A percentile compares a stretch with the other conserved stretches of the same genome.
Conservation (phyloP, 202 grass and related monocot genomes). For the Bolboschoenoplectus hybrid region DNA sequence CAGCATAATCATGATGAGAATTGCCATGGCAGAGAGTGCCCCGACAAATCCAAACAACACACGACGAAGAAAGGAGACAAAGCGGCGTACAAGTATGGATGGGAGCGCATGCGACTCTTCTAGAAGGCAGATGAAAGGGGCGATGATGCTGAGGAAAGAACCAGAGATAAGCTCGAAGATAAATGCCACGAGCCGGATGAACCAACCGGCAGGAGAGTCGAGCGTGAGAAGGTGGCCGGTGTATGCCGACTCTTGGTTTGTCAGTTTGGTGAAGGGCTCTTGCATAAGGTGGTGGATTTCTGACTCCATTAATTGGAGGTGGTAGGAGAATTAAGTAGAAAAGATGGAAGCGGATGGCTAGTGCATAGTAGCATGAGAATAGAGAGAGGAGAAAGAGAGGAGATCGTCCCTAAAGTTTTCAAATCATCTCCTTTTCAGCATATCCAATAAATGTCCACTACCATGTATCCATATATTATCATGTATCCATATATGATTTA, state of each 20-base stretch:
- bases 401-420: background rate
- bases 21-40: slow-evolving; percentile 14
- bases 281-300: slow-evolving; percentile 11
- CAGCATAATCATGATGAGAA: slow-evolving; percentile 31
- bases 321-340: background rate
- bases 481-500: too few relatives aligned
- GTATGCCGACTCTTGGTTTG: slow-evolving; percentile 5
- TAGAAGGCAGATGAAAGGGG: slow-evolving; percentile 38
- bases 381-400: slow-evolving; percentile 4
- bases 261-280: background rate
- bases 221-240: slow-evolving; percentile 27
- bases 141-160: slow-evolving; percentile 32
- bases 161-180: slow-evolving; percentile 38
- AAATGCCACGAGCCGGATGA: slow-evolving; percentile 17
- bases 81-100: background rate
- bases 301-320: slow-evolving; percentile 20
- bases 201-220: slow-evolving; percentile 33
- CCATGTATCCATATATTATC: too few relatives aligned
- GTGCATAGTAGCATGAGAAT: background rate
- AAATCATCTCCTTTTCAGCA: slow-evolving; percentile 1
- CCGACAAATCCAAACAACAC: slow-evolving; percentile 33
- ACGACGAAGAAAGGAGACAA: slow-evolving; percentile 35
- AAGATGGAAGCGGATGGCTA: slow-evolving; percentile 2
- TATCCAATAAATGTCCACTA: background rate
- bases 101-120: slow-evolving; percentile 34